phyloP scores from a whole-genome alignment of 768 basidiomycete genomes.

The Suillus fuscotomentosus region DNA sequence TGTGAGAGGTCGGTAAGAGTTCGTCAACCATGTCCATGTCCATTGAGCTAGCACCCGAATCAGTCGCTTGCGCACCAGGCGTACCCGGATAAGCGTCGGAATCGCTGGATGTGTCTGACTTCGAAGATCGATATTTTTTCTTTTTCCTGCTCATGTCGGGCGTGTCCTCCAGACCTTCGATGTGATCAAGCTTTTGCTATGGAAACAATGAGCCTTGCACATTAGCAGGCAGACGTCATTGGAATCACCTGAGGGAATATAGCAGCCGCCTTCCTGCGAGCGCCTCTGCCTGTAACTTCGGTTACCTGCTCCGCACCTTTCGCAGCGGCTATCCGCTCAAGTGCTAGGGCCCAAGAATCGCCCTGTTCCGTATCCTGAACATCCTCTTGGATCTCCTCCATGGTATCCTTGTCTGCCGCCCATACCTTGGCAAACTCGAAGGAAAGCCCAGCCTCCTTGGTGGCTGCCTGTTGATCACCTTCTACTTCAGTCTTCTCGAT shows the following conservation, averaged over 20 bases:
- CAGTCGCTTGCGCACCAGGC: conserved; percentile 19
- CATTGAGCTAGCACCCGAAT: conserved; percentile 26
- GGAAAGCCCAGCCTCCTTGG: conserved; percentile 51
- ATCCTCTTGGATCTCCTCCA: conserved; percentile 66
- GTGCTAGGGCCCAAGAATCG: conserved; percentile 81
- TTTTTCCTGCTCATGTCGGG: conserved; percentile 37
- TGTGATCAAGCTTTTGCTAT: conserved; percentile 31
- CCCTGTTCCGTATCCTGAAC: conserved; percentile 45
- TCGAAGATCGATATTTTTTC: conserved; percentile 32
- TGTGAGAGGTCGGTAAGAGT: neutral
- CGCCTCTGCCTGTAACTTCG: conserved; percentile 69
- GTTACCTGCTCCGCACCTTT: conserved; percentile 42
- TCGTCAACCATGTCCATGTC: conserved; percentile 9
- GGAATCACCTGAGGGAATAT: conserved; percentile 37
- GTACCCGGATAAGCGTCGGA: conserved; percentile 38
- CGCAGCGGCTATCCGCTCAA: conserved; percentile 47
- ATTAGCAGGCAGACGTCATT: neutral
- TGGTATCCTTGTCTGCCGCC: conserved; percentile 71
- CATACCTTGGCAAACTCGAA: conserved; percentile 94
- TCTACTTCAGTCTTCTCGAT: conserved; percentile 84
- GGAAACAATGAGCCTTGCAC: conserved; percentile 5
- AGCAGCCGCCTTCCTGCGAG: conserved; percentile 65
- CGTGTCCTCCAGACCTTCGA: conserved; percentile 35
- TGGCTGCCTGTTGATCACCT: conserved; percentile 49
- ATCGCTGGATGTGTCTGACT: conserved; percentile 34